Evolutionary conservation across 1,284 basidiomycete genomes (phyloP).

Genomic region (Malassezia dermatis): DNA sequence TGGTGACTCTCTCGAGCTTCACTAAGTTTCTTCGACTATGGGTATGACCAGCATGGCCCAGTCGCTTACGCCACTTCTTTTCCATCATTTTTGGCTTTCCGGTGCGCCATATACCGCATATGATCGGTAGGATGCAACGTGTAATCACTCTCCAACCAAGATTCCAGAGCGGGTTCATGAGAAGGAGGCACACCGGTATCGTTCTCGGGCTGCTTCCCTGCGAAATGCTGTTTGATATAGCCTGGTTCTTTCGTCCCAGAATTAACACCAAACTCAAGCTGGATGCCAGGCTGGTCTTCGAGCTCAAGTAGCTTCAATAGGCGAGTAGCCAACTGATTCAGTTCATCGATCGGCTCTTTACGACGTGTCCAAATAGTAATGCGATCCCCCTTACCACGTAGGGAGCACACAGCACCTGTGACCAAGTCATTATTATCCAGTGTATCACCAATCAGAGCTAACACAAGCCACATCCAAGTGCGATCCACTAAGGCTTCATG

Average conservation of each 20-base stretch:
- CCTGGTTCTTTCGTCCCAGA: constrained; percentile 6
- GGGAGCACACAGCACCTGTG: constrained; percentile 68
- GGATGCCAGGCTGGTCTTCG: constrained; percentile 18
- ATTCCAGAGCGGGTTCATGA: background rate
- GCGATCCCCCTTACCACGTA: constrained; percentile 73
- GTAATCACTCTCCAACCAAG: constrained; percentile 10
- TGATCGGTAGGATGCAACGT: constrained; percentile 15
- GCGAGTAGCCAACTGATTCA: constrained; percentile 71
- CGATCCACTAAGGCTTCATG: constrained; percentile 68
- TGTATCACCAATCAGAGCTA: constrained; percentile 82
- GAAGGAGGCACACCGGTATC: background rate
- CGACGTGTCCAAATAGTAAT: constrained; percentile 78
- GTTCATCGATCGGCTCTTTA: constrained; percentile 68
- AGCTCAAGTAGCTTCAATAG: constrained; percentile 39
- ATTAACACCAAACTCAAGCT: constrained; percentile 24
- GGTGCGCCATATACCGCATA: constrained; percentile 7
- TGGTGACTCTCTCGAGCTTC: constrained; percentile 17
- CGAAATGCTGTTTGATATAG: constrained; percentile 1
- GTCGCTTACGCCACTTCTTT: background rate
- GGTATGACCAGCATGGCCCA: background rate
- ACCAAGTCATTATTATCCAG: constrained; percentile 75
- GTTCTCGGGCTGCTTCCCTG: background rate
- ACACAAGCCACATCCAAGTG: constrained; percentile 79
- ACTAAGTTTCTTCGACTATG: background rate
- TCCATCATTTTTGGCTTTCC: background rate